Evolutionary conservation across 305 asterid species (phyloP), one percentile per base, ranked within the genome.

Genomic region (Galium porrigens): DNA sequence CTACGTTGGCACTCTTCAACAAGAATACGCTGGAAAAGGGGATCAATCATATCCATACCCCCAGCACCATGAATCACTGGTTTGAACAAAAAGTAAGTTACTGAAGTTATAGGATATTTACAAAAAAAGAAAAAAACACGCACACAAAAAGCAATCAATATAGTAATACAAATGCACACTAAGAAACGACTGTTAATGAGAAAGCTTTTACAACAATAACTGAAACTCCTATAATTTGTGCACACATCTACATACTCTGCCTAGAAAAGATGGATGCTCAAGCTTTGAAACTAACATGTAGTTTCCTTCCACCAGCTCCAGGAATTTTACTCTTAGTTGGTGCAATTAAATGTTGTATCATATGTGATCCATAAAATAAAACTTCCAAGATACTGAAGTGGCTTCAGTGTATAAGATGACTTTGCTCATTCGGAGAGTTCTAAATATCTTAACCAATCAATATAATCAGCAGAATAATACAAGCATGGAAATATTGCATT

Each of bases 1-100:
- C 74, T 81, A 62, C 53, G 57, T 76, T 74, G 83, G 78, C 99
- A 92, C 82, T 89, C 99, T 74, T 63, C 81, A 33, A 84, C 89
- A 73, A 92, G 99, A 74, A 83, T 71, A 8, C 95, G 86, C 76
- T 92, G 99, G 76, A 89, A 92, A 27, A 92, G 82, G 66, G 97
- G 99, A 80, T 92, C 99, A 61, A 92, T 77, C 96, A 92, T 83
- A 72, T 67, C 88, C 99, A 89, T 87, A 74, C 96, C 99, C 54
- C 95, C 96, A 65, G 99, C 89, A 71, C 87, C 99, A 59, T 87
- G 99, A 71, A 92, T 74, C 76, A 92, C 97, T 92, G 71, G 77
- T 34, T 59, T 14, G 44, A 46, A 56, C 41, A 46, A 34, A 55
- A 54, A 0, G 12, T 11, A 8, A 48, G 48, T 36, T 25, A 9